phyloP scores from a whole-genome alignment of 345 rosid species.

The Gossypium longicalyx region DNA sequence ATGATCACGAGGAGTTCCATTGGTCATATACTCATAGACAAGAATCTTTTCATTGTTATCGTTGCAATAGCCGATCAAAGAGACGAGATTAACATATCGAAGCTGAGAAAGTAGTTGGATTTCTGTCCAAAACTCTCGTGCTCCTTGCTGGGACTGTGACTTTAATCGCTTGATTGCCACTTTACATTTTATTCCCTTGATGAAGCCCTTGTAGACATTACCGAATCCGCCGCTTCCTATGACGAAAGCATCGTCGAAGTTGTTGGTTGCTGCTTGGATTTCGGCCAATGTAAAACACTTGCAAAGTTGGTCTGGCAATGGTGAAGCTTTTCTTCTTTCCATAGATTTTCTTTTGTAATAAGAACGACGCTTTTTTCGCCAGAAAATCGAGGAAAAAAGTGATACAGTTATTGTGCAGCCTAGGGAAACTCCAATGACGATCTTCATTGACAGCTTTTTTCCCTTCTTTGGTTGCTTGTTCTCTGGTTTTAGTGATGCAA shows the following conservation, averaged over 20 bases:
- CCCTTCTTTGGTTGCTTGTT: not conserved
- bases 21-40: slow-evolving; percentile 33
- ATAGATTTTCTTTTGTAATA: not conserved
- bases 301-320: not conserved
- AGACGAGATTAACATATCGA: not conserved
- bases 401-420: not conserved
- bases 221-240: slow-evolving; percentile 35
- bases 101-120: slow-evolving; percentile 7
- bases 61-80: not conserved
- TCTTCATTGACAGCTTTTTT: not conserved
- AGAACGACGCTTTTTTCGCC: not conserved
- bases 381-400: not conserved
- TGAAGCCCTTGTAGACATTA: slow-evolving; percentile 31
- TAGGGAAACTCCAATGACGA: not conserved
- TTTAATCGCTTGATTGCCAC: slow-evolving; percentile 30
- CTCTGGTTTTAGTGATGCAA: not conserved
- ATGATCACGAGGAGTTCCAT: slow-evolving; percentile 30
- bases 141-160: not conserved
- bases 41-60: not conserved
- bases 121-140: not conserved
- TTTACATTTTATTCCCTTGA: slow-evolving; percentile 22
- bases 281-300: slow-evolving; percentile 1
- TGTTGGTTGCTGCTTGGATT: slow-evolving; percentile 18
- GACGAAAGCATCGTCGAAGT: slow-evolving; percentile 25
- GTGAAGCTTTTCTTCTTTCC: not conserved